phyloP scores from a whole-genome alignment of 768 basidiomycete species.

The Thelephora ganbajun region DNA sequence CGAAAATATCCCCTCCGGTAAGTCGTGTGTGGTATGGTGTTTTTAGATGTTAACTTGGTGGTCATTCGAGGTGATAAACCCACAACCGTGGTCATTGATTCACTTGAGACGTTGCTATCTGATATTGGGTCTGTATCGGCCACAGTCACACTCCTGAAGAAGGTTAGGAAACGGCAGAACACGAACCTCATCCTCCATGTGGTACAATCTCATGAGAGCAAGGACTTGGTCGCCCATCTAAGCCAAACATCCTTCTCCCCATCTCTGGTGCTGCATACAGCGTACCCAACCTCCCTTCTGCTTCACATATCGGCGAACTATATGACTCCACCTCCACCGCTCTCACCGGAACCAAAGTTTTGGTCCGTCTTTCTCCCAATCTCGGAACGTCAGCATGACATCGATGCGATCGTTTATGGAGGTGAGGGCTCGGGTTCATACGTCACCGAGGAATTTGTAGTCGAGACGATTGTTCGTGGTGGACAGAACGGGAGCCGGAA shows the following conservation, averaged over 20 bases:
- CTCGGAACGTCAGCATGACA: conserved; percentile 45
- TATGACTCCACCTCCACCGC: conserved; percentile 55
- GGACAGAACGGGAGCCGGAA: conserved; percentile 24
- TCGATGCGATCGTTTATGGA: conserved; percentile 48
- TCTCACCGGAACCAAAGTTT: conserved; percentile 52
- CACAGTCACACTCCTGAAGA: not conserved
- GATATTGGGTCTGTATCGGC: conserved; percentile 36
- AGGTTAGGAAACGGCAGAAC: conserved; percentile 19
- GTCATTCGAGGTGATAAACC: conserved; percentile 21
- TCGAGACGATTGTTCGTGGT: conserved; percentile 45
- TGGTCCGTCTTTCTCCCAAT: conserved; percentile 67
- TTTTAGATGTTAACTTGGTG: conserved; percentile 1
- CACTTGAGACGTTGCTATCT: conserved; percentile 47
- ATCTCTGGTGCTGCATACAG: conserved; percentile 45
- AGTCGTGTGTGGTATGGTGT: conserved; percentile 1
- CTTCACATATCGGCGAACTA: conserved; percentile 56
- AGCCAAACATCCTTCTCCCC: conserved; percentile 51
- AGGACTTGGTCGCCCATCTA: conserved; percentile 15
- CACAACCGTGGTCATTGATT: conserved; percentile 59
- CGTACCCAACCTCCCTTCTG: conserved; percentile 62
- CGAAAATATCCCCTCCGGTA: conserved; percentile 25
- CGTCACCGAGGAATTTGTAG: conserved; percentile 33
- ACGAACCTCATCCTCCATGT: conserved; percentile 52
- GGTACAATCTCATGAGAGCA: conserved; percentile 7
- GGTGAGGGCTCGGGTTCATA: conserved; percentile 32